phyloP scores from a whole-genome alignment of 2,329 filamentous ascomycete genomes.

The Exophiala oligosperma region DNA sequence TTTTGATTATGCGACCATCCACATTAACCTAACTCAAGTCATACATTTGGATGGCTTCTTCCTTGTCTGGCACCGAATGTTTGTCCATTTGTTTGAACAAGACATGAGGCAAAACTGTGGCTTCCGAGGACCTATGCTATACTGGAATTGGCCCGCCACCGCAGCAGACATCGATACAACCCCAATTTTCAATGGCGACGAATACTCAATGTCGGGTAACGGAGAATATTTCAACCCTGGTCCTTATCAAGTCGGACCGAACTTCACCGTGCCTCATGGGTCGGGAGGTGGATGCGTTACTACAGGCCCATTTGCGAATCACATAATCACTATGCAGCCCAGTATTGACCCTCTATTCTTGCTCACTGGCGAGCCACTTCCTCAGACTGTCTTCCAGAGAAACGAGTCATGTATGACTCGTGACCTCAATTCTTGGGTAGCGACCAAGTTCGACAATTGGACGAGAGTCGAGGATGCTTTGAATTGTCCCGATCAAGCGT shows the following conservation, averaged over 20 bases:
- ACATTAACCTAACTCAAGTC: conserved; percentile 37
- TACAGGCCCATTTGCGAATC: conserved; percentile 30
- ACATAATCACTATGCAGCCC: conserved; percentile 25
- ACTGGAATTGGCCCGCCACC: conserved; percentile 42
- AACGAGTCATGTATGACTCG: conserved; percentile 28
- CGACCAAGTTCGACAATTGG: conserved; percentile 26
- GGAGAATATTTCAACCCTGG: conserved; percentile 21
- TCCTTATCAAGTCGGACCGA: conserved; percentile 18
- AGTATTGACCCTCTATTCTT: conserved; percentile 22
- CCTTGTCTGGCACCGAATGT: conserved; percentile 48
- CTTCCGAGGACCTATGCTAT: conserved; percentile 46
- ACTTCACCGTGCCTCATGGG: conserved; percentile 28
- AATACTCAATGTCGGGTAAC: conserved; percentile 38
- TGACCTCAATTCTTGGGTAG: conserved; percentile 29
- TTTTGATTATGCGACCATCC: conserved; percentile 44
- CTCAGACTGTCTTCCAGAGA: conserved; percentile 23
- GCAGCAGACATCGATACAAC: conserved; percentile 33
- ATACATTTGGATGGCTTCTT: conserved; percentile 41
- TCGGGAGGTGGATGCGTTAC: conserved; percentile 31
- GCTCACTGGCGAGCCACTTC: conserved; percentile 21
- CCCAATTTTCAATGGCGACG: conserved; percentile 39
- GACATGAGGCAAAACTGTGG: conserved; percentile 46
- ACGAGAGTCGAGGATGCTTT: conserved; percentile 20
- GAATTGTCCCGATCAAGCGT: conserved; percentile 14
- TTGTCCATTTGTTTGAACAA: conserved; percentile 44